Evolutionary conservation across 306 rosid genomes (phyloP), one percentile per base, ranked within the genome.

Genomic region (Erythrophleum fordii): DNA sequence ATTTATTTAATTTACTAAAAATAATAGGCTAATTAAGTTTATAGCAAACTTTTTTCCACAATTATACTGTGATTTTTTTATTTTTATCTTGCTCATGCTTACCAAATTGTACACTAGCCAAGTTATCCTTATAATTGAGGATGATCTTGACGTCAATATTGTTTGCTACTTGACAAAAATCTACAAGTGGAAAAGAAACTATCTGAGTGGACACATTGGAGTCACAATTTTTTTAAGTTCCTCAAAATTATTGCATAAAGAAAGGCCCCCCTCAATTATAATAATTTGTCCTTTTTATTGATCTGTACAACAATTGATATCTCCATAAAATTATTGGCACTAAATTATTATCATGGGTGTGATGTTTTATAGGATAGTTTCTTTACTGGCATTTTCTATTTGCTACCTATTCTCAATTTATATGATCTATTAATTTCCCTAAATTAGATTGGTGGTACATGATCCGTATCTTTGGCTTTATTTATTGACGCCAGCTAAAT

Each of bases 231-330:
- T 25, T 59, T 12, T 14, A 23, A 29, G 44, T 70, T 64, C 61
- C 51, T 25, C 13, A 20, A 53, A 77, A 81, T 81, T 77, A 81
- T 85, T 81, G 79, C 66, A 77, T 12, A 55, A 34, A 58, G 60
- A 59, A 72, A 35, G 83, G 80, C 41, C 68, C 10, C 77, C 88
- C 77, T 81, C 88, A 81, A 85, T 77, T 67, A 85, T 81, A 72
- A 25, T 58, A 25, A 46, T 41, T 48, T 56, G 80, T 56, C 65
- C 18, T 37, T 85, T 76, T 81, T 55, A 66, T 70, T 42, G 25
- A 34, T 62, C 78, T 44, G 53, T 29, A 66, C 67, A 55, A 51
- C 58, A 70, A 72, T 73, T 39, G 65, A 29, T 23, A 35, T 62
- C 44, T 76, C 51, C 37, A 45, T 72, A 22, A 73, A 58, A 82